phyloP scores from a whole-genome alignment of 1,284 basidiomycete genomes.

The Irpex sp. region DNA sequence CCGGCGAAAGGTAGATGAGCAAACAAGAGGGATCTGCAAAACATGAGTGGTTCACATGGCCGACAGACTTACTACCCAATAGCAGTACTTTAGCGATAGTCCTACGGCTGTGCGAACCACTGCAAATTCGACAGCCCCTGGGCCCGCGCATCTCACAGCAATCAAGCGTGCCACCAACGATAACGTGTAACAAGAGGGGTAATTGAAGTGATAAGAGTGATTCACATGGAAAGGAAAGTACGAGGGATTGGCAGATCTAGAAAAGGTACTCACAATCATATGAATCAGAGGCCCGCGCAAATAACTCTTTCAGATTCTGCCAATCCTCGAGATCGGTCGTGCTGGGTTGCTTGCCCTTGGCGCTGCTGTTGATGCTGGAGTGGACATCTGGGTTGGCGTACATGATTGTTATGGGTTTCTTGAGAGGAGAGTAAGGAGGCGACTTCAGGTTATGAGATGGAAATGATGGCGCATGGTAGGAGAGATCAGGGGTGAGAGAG shows the following conservation, averaged over 20 bases:
- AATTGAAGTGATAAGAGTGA: no score
- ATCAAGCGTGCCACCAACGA: no score
- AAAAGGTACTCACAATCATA: constrained; percentile 48
- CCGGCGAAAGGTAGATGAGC: not conserved
- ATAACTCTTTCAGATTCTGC: constrained; percentile 62
- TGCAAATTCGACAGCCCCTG: not conserved
- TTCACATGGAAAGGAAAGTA: no score
- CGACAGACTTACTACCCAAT: not conserved
- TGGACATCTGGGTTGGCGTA: not conserved
- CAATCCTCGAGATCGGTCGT: constrained; percentile 47
- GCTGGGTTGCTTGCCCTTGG: constrained; percentile 23
- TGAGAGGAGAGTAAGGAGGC: not conserved
- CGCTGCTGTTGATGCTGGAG: constrained; percentile 6
- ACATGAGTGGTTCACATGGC: no score
- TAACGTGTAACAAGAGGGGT: no score
- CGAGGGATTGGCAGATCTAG: not conserved
- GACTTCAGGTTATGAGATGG: not conserved
- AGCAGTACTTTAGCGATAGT: not conserved
- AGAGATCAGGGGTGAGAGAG: constrained; percentile 11
- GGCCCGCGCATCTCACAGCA: not conserved
- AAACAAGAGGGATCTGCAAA: not conserved
- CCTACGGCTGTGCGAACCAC: not conserved
- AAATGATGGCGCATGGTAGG: constrained; percentile 8
- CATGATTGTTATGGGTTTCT: not conserved
- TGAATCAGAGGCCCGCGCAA: constrained; percentile 48